phyloP scores from a whole-genome alignment of 78 protist species.

The Speleostelium caveatum region DNA sequence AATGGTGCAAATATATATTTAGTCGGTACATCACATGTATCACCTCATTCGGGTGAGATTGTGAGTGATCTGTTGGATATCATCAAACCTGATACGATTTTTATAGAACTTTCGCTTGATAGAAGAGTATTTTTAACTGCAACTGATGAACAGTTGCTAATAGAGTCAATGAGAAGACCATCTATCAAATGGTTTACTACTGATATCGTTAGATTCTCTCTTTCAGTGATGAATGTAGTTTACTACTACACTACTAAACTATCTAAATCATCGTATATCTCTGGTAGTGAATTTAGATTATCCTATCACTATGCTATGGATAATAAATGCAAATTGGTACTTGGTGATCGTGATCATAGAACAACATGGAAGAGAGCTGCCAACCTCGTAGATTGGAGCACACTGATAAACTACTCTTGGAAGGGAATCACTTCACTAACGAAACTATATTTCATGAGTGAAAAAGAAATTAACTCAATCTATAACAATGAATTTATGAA shows the following conservation, averaged over 20 bases:
- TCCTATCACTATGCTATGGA: constrained; percentile 26
- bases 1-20: constrained; percentile 22
- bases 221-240: neutral
- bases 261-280: neutral
- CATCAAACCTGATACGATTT: constrained; percentile 56
- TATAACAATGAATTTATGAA: neutral
- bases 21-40: constrained; percentile 21
- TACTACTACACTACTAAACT: constrained; percentile 12
- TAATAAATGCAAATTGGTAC: constrained; percentile 33
- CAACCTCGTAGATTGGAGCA: neutral
- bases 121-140: neutral
- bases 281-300: constrained; percentile 48
- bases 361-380: constrained; percentile 15
- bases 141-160: neutral
- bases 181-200: constrained; percentile 24
- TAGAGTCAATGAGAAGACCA: neutral
- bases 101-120: constrained; percentile 36
- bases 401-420: neutral
- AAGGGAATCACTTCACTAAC: neutral
- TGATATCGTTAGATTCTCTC: neutral
- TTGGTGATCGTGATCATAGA: constrained; percentile 49
- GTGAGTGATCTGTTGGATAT: constrained; percentile 2
- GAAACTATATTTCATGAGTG: neutral
- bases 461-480: neutral
- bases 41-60: neutral